These are phyloP conservation scores for Nicotiana tomentosiformis DNA, from an alignment of 257 asterid species.

Conservation along the genomic window DNA sequence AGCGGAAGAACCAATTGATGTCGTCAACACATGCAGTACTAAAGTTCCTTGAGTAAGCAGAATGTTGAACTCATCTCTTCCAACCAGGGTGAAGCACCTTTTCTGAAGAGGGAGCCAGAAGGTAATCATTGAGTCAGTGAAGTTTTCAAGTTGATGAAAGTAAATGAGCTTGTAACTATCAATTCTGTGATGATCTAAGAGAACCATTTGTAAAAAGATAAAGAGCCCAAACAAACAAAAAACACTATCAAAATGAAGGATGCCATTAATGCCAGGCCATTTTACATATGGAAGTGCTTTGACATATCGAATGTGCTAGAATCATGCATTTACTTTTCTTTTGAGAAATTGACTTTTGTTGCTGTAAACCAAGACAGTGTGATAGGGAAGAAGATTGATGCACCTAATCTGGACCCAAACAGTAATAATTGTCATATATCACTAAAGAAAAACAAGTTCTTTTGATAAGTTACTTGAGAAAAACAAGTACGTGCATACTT, in stretches of 20 bases:
- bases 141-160: constrained; percentile 3
- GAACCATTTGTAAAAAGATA: background rate
- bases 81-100: constrained; percentile 80
- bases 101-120: constrained; percentile 37
- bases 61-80: constrained; percentile 58
- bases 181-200: background rate
- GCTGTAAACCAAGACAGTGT: too few species aligned
- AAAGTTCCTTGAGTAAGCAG: constrained; percentile 13
- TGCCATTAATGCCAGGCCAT: background rate
- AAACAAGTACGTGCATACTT: background rate
- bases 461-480: background rate
- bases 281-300: background rate
- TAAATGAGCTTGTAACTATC: background rate
- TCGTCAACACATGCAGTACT: background rate
- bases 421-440: background rate
- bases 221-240: background rate
- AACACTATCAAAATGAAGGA: background rate
- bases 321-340: background rate
- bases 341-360: background rate
- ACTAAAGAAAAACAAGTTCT: background rate
- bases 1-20: background rate
- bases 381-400: background rate
- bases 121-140: background rate
- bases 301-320: background rate
- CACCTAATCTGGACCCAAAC: background rate